phyloP scores from a whole-genome alignment of 805 yeast species.

The Teunomyces stri region DNA sequence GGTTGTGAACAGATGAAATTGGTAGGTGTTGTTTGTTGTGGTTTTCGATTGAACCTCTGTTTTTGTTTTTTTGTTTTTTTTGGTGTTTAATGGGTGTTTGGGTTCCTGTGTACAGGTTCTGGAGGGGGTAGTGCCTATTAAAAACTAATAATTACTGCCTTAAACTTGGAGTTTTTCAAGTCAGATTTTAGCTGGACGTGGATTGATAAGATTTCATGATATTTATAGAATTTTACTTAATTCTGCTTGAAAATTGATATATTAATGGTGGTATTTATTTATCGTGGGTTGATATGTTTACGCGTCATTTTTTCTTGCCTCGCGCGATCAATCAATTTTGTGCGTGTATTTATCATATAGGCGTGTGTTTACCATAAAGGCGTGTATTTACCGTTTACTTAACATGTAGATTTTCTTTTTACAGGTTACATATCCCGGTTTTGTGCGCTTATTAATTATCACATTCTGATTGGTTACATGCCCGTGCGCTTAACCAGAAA shows the following conservation, averaged over 20 bases:
- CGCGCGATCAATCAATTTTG: no score
- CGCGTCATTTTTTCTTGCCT: no score
- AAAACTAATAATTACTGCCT: neutral
- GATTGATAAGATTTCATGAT: neutral
- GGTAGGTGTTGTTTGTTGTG: conserved; percentile 1
- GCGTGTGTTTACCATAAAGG: no score
- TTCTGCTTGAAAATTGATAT: neutral
- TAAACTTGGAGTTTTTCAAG: no score
- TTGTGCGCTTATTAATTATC: neutral
- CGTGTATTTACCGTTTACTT: no score
- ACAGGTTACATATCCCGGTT: neutral
- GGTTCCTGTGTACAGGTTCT: neutral
- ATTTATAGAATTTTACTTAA: no score
- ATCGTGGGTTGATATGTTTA: neutral
- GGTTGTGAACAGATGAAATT: neutral
- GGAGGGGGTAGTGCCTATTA: neutral
- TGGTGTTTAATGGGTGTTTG: neutral
- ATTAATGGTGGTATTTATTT: neutral
- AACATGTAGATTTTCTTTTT: neutral
- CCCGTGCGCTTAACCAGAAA: neutral
- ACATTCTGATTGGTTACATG: neutral
- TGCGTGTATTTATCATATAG: no score
- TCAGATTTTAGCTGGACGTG: neutral
- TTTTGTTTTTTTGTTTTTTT: neutral
- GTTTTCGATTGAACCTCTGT: neutral